phyloP scores from a whole-genome alignment of 805 yeast species.

The Cyberlindnera samutprakarnensis region DNA sequence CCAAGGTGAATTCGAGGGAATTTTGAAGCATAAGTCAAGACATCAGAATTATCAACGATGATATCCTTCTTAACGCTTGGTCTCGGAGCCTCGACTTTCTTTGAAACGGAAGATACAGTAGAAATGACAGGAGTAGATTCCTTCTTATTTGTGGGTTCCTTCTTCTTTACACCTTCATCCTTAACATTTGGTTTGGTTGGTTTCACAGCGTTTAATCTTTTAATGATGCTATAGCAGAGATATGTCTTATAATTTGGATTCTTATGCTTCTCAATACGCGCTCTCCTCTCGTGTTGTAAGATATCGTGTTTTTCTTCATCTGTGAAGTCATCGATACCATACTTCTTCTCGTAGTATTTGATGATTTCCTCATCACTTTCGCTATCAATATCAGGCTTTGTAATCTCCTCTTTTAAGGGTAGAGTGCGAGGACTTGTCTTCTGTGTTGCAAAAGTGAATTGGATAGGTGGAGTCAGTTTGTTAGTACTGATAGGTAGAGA shows the following conservation, averaged over 20 bases:
- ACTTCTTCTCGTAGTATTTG: conserved; percentile 21
- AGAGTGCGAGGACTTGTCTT: not conserved
- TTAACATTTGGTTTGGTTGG: conserved; percentile 3
- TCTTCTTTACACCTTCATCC: conserved; percentile 2
- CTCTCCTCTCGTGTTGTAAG: conserved; percentile 22
- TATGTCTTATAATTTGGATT: conserved; percentile 23
- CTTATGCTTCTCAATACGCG: conserved; percentile 19
- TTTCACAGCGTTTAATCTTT: conserved; percentile 20
- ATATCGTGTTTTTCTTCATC: conserved; percentile 24
- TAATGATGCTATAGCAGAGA: conserved; percentile 23
- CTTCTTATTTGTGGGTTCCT: conserved; percentile 1
- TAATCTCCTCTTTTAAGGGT: conserved; percentile 15
- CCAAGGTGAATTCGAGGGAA: conserved; percentile 46
- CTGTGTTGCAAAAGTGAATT: not conserved
- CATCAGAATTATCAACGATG: conserved; percentile 32
- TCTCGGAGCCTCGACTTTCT: not conserved
- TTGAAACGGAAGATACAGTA: not conserved
- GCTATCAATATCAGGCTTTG: conserved; percentile 18
- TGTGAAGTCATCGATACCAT: conserved; percentile 20
- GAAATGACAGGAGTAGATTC: not conserved
- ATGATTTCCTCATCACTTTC: conserved; percentile 23
- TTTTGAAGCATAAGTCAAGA: conserved; percentile 29
- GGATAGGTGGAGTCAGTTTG: too few species aligned
- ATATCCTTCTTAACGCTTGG: conserved; percentile 6
- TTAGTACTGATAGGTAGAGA: not conserved